Conservation (phyloP, 2,329 filamentous ascomycete genomes). For the Escovopsis weberi region DNA sequence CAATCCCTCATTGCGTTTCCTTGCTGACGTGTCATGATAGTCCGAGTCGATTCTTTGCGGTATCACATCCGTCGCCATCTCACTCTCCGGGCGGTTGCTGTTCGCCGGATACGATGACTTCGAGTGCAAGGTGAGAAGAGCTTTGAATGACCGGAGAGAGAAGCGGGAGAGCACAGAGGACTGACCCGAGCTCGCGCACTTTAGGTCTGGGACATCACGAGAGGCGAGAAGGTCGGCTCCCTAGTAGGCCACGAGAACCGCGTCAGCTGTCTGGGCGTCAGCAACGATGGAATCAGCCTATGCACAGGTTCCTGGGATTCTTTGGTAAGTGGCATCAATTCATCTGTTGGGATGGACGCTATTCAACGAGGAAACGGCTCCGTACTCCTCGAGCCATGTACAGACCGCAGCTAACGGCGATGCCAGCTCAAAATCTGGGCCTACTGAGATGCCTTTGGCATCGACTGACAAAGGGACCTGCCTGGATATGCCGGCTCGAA, state of each 20-base stretch:
- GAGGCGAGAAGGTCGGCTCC: conserved; percentile 92
- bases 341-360: neutral
- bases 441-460: conserved; percentile 37
- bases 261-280: conserved; percentile 95
- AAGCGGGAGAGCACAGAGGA: neutral
- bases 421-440: conserved; percentile 75
- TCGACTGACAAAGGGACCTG: conserved; percentile 11
- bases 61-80: conserved; percentile 96
- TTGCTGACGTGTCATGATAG: conserved; percentile 30
- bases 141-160: too few relatives aligned
- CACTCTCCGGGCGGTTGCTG: conserved; percentile 83
- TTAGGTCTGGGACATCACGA: conserved; percentile 94
- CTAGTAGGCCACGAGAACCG: conserved; percentile 96
- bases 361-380: neutral
- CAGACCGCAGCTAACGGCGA: conserved; percentile 3
- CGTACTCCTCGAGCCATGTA: neutral
- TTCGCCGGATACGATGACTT: conserved; percentile 99
- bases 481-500: conserved; percentile 17
- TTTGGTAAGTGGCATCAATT: conserved; percentile 50
- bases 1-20: too few relatives aligned
- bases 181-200: conserved; percentile 5
- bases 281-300: conserved; percentile 97
- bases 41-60: conserved; percentile 95
- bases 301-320: conserved; percentile 99
- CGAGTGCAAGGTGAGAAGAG: conserved; percentile 80